A percentile compares a stretch with the other conserved stretches of the same genome.
These are phyloP conservation scores for Moelleriella libera DNA, from an alignment of 2,329 filamentous ascomycete genomes.

Conservation along the genomic window DNA sequence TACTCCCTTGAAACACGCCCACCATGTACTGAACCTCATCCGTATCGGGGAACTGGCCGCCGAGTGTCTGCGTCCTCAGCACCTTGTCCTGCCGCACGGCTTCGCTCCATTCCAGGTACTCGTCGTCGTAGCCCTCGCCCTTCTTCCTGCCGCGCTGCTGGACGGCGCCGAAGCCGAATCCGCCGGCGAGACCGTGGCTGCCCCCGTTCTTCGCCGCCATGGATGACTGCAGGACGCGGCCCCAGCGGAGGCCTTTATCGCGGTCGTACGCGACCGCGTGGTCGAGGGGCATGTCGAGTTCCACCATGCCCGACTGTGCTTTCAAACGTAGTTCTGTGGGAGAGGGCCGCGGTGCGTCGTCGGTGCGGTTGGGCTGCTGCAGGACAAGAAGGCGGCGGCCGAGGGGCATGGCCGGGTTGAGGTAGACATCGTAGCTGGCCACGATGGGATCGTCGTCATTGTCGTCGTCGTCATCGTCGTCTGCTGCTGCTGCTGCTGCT, in stretches of 20 bases:
- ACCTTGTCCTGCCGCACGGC: conserved; percentile 58
- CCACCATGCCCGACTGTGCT: conserved; percentile 66
- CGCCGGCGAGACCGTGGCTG: conserved; percentile 56
- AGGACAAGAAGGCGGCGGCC: conserved; percentile 63
- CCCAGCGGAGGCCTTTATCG: conserved; percentile 70
- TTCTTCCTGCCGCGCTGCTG: conserved; percentile 26
- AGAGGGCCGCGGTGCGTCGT: conserved; percentile 32
- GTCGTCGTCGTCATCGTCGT: conserved; percentile 7
- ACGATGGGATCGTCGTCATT: conserved; percentile 53
- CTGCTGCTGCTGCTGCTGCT: no score
- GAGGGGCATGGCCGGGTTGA: conserved; percentile 56
- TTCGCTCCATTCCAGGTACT: conserved; percentile 46
- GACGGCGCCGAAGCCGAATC: conserved; percentile 49
- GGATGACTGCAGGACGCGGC: conserved; percentile 54
- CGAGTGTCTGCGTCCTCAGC: conserved; percentile 68
- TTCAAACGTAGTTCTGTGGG: conserved; percentile 74
- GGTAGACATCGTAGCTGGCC: conserved; percentile 69
- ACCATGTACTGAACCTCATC: conserved; percentile 77
- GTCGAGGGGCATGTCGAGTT: conserved; percentile 80
- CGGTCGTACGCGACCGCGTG: conserved; percentile 65
- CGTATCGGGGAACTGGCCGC: conserved; percentile 60
- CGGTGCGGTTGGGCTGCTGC: conserved; percentile 71
- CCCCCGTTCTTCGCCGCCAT: conserved; percentile 46
- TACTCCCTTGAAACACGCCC: conserved; percentile 76
- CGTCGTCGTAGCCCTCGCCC: conserved; percentile 29